phyloP scores from a whole-genome alignment of 2,329 filamentous ascomycete species.

The Fusarium tjaetaba region DNA sequence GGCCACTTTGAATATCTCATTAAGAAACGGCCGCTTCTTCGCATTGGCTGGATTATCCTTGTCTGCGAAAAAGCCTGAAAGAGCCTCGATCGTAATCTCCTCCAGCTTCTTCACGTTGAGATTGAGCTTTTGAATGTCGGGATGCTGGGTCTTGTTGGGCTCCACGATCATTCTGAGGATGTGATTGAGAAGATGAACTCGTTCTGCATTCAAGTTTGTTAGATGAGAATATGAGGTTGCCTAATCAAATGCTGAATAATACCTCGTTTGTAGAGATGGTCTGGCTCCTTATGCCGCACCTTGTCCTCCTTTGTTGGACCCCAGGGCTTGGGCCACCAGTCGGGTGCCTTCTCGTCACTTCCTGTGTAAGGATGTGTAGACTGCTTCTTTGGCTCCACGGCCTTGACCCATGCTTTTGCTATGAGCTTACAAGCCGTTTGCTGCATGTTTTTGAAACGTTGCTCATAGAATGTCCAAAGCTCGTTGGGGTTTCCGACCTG shows the following conservation, averaged over 20 bases:
- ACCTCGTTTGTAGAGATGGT: constrained; percentile 77
- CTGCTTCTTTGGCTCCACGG: constrained; percentile 81
- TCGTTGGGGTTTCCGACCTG: constrained; percentile 63
- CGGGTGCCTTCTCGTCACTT: constrained; percentile 69
- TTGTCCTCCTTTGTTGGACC: constrained; percentile 60
- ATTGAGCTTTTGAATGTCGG: constrained; percentile 61
- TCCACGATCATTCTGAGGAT: constrained; percentile 68
- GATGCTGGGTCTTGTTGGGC: constrained; percentile 60
- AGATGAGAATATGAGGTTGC: neutral
- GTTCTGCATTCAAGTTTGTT: constrained; percentile 55
- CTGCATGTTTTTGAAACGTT: constrained; percentile 72
- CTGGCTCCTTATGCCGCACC: constrained; percentile 76
- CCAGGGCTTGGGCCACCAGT: constrained; percentile 73
- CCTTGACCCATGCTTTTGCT: constrained; percentile 79
- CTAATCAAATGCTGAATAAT: constrained; percentile 12
- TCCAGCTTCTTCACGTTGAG: constrained; percentile 67
- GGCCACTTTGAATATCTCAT: constrained; percentile 71
- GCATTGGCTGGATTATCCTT: constrained; percentile 65
- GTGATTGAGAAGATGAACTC: constrained; percentile 67
- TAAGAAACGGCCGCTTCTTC: constrained; percentile 64
- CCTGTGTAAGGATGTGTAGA: constrained; percentile 77
- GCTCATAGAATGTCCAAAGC: constrained; percentile 69
- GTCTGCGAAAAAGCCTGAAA: constrained; percentile 64
- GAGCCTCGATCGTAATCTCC: constrained; percentile 65
- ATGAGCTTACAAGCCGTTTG: constrained; percentile 78